phyloP scores from a whole-genome alignment of 805 yeast genomes.

The Starmerella riodocensis region DNA sequence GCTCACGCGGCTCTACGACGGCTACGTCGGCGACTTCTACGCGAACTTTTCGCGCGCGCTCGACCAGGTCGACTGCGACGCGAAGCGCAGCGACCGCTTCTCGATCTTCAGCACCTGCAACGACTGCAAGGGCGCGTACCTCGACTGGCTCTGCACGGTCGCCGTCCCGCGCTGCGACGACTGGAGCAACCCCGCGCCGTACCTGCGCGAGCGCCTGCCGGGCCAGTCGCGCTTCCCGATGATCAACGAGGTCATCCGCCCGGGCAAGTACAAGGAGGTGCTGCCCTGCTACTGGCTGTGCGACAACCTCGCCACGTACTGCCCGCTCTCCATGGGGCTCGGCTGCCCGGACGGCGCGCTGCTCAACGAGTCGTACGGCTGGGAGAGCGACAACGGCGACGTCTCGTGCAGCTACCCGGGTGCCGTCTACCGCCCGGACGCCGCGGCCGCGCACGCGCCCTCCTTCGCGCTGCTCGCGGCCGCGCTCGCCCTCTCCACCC shows the following conservation, averaged over 20 bases:
- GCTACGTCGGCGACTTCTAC: conserved; percentile 42
- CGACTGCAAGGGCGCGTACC: conserved; percentile 59
- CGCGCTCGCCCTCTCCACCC: background rate
- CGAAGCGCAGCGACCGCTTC: conserved; percentile 49
- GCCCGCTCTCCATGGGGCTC: conserved; percentile 69
- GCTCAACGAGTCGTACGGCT: conserved; percentile 23
- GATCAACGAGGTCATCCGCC: conserved; percentile 42
- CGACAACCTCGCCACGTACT: conserved; percentile 61
- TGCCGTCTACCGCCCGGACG: conserved; percentile 24
- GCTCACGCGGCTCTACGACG: conserved; percentile 45
- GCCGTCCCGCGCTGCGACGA: conserved; percentile 75
- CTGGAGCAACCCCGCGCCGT: conserved; percentile 23
- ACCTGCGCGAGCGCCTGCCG: conserved; percentile 34
- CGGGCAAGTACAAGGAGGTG: conserved; percentile 59
- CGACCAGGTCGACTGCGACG: conserved; percentile 60
- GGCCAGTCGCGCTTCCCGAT: conserved; percentile 47
- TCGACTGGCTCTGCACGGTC: conserved; percentile 80
- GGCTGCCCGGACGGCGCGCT: conserved; percentile 44
- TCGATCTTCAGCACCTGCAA: conserved; percentile 65
- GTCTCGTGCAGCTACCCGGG: conserved; percentile 30
- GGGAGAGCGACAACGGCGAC: conserved; percentile 23
- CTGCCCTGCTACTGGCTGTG: conserved; percentile 80
- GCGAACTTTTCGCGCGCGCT: conserved; percentile 61
- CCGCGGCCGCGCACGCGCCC: conserved; percentile 4
- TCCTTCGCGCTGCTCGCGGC: conserved; percentile 5